Base-by-base conservation (phyloP, 1,284 basidiomycete genomes). In the Cutaneotrichosporon dermatis region DNA sequence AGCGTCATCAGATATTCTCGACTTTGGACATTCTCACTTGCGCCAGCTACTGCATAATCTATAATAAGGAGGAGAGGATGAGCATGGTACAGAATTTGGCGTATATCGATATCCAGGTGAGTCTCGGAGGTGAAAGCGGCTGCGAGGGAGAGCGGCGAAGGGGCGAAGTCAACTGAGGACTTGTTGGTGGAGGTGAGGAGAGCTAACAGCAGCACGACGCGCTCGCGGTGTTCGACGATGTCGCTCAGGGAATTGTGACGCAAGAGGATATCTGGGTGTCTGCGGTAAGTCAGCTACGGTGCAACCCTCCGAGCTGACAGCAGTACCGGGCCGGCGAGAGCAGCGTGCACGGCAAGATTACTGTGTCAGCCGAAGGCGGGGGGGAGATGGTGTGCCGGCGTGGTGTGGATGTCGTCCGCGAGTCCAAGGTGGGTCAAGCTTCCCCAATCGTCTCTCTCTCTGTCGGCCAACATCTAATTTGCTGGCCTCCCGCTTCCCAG, bases 251-350 rank as follows among this genome's bases (percentile, higher is more conserved):
- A 0, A 65, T 71, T 2, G 71, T 77, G 0, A 10, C 55, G 5
- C 57, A 63, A 12, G 77, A 79, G 60, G 70, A 76, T 63, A 68
- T 79, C 15, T 79, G 75, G 76, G 58, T 79, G 10, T 79, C 76
- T 7, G 72, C 66, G 8, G 77, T 78, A 48, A 62, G 77, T 66
- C 13, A 9, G 9, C 34, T 12, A 36, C 43, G 5, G n/a, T n/a
- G 4, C 4, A 5, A 8, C 16, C 6, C 6, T 34, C 10, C 6
- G 10, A 12, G 25, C 49, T 54, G 11, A 57, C 39, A 3, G 4
- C 56, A 78, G 76, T 79, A 77, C 60, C 57, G 70, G 54, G 50
- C 54, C 1, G 76, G 73, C 6, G 53, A 60, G 16, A 37, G 61
- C 3, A 73, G 70, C 2, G 70, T 77, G 4, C 75, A 79, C 65